Conservation (phyloP, 2,329 filamentous ascomycete genomes). For the Parastagonospora nodorum region DNA sequence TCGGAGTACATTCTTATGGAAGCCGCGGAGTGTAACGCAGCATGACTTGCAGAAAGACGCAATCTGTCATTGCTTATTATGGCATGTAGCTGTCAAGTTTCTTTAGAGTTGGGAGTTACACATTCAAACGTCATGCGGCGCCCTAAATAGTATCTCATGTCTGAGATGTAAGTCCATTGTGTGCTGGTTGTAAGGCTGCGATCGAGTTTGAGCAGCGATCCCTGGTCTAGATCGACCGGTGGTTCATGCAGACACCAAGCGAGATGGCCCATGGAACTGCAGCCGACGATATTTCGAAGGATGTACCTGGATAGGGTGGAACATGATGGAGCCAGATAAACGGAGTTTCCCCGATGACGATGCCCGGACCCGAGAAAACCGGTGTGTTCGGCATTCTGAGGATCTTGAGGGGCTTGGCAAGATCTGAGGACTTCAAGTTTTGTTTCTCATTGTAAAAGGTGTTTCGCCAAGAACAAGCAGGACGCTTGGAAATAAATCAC, state of each 20-base stretch:
- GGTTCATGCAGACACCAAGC: not conserved
- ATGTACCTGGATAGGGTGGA: not conserved
- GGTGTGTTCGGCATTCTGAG: slow-evolving; percentile 2
- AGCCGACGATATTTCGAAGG: not conserved
- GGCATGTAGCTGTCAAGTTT: no score
- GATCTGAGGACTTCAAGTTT: not conserved
- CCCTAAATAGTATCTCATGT: slow-evolving; percentile 9
- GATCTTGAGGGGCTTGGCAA: slow-evolving; percentile 8
- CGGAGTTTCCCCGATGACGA: not conserved
- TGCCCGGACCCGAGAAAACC: not conserved
- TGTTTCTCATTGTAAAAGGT: not conserved
- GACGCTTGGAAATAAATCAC: no score
- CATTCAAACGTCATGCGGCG: slow-evolving; percentile 20
- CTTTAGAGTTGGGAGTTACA: not conserved
- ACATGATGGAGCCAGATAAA: not conserved
- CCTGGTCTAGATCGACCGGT: not conserved
- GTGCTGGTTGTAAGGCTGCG: not conserved
- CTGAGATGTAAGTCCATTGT: slow-evolving; percentile 2
- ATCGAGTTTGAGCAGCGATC: not conserved
- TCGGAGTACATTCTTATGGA: not conserved
- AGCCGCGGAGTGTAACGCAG: no score
- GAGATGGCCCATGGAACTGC: not conserved
- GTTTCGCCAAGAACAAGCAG: no score
- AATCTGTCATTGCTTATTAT: no score
- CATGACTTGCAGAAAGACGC: no score